Evolutionary conservation across 192 early-diverging fungal genomes (phyloP).

Genomic region (Nowakowskiella sp.): DNA sequence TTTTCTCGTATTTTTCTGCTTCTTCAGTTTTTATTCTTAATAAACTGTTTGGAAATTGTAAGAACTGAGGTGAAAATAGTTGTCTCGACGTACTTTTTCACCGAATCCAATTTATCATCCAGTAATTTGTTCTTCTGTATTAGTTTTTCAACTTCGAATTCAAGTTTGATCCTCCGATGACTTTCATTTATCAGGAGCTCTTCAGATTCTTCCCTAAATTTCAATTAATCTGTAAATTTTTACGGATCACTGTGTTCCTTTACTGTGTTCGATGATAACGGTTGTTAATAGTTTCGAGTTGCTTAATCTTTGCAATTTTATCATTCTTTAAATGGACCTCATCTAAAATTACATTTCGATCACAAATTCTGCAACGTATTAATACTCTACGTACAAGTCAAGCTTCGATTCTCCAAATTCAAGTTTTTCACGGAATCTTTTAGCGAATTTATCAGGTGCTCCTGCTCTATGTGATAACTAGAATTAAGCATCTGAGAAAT

Average conservation of each 20-base stretch:
- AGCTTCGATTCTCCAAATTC: conserved; percentile 10
- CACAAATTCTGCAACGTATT: conserved; percentile 6
- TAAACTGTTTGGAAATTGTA: neutral
- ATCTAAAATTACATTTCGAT: conserved; percentile 11
- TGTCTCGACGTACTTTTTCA: no score
- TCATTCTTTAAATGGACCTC: conserved; percentile 35
- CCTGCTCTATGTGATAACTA: conserved; percentile 11
- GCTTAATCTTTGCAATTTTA: conserved; percentile 27
- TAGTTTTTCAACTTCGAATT: conserved; percentile 14
- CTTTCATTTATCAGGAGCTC: conserved; percentile 32
- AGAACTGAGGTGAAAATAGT: neutral
- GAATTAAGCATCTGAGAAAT: neutral
- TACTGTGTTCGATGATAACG: conserved; percentile 22
- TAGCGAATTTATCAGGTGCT: conserved; percentile 19
- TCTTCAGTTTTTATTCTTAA: conserved; percentile 1
- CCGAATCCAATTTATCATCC: neutral
- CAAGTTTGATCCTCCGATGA: conserved; percentile 19
- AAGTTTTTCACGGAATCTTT: conserved; percentile 8
- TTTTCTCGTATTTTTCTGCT: conserved; percentile 1
- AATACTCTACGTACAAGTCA: conserved; percentile 5
- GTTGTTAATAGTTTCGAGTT: conserved; percentile 15
- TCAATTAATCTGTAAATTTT: neutral
- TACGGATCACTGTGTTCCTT: neutral
- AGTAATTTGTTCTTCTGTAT: neutral
- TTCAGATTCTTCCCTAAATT: conserved; percentile 37